Evolutionary conservation across 306 rosid genomes (phyloP).

Genomic region (Sechiopsis laciniata): DNA sequence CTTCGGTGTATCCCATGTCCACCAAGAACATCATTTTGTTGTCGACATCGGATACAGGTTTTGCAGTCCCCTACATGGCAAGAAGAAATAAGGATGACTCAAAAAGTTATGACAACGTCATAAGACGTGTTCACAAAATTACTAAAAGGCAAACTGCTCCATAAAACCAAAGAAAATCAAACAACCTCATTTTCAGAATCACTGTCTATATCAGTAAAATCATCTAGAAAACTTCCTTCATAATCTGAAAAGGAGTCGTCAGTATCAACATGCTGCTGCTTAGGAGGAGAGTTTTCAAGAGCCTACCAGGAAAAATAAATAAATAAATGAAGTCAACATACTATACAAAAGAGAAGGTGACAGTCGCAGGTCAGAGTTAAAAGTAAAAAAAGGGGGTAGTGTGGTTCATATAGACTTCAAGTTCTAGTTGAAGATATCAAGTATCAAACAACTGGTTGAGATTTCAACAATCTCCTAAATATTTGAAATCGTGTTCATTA

Average conservation of each 20-base stretch:
- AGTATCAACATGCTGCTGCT: constrained; percentile 39
- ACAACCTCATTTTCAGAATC: constrained; percentile 57
- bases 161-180: constrained; percentile 13
- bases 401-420: neutral
- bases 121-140: neutral
- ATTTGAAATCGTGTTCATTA: neutral
- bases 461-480: neutral
- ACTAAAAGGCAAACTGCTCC: neutral
- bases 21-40: constrained; percentile 38
- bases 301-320: constrained; percentile 41
- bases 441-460: constrained; percentile 14
- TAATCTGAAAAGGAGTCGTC: constrained; percentile 51
- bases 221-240: constrained; percentile 49
- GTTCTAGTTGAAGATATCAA: neutral
- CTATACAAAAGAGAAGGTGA: neutral
- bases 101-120: neutral
- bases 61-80: constrained; percentile 42
- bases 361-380: neutral
- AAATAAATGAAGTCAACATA: neutral
- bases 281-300: constrained; percentile 53
- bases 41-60: constrained; percentile 35
- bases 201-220: constrained; percentile 50
- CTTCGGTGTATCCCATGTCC: constrained; percentile 59
- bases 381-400: neutral
- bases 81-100: neutral